These are phyloP conservation scores for Cladosporium colombiae DNA, from an alignment of 2,329 filamentous ascomycete species.

Conservation along the genomic window DNA sequence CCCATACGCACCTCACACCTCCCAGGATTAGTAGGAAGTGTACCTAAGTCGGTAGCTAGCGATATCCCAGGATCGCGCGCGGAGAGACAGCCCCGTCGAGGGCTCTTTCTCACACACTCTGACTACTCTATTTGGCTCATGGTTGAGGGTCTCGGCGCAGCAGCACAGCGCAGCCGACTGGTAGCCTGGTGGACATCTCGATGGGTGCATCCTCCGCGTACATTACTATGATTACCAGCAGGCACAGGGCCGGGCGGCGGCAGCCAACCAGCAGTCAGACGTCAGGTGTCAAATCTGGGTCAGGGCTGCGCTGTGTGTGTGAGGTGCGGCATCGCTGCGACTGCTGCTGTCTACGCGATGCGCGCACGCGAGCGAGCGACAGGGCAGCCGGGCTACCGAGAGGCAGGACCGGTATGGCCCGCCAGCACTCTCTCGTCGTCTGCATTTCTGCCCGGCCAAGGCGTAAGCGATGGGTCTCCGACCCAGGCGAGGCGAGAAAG, in stretches of 20 bases:
- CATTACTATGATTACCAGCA: not conserved
- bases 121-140: slow-evolving; percentile 17
- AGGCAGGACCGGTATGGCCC: not conserved
- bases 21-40: not conserved
- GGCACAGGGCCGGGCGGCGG: not conserved
- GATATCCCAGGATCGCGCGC: not conserved
- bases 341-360: slow-evolving; percentile 17
- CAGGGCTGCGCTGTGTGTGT: not conserved
- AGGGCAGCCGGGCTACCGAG: slow-evolving; percentile 6
- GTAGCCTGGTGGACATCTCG: not conserved
- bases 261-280: slow-evolving; percentile 10
- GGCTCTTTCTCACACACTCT: slow-evolving; percentile 6
- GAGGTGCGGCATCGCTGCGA: slow-evolving; percentile 11
- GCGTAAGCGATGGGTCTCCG: not conserved
- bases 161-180: not conserved
- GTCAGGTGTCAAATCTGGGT: slow-evolving; percentile 3
- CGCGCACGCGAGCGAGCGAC: slow-evolving; percentile 19
- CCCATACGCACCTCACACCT: slow-evolving; percentile 5
- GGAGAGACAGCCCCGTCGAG: not conserved
- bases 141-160: slow-evolving; percentile 7
- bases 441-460: not conserved
- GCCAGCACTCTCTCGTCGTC: not conserved
- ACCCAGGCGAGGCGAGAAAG: slow-evolving; percentile 7
- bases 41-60: slow-evolving; percentile 3
- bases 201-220: not conserved